Base-by-base conservation (phyloP, 345 rosid genomes). In the Eucalyptus sp. region DNA sequence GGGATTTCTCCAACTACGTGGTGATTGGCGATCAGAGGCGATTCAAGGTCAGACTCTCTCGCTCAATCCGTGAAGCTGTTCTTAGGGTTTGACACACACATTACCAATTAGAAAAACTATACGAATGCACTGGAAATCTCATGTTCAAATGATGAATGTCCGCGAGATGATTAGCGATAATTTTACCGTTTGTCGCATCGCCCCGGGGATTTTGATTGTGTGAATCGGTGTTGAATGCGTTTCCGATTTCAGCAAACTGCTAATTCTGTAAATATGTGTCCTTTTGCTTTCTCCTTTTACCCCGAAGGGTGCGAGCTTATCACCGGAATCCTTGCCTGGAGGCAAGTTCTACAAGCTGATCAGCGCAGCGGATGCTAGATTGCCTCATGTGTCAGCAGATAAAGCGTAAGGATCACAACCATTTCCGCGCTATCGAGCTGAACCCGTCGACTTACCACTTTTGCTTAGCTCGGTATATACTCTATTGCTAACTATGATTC, bases 251-350 rank as follows among this genome's bases (percentile, higher is more conserved):
- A 0, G 56, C 0, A 18, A 71, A 71, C 46, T 5, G 46, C 81
- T 71, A 33, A 71, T 18, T 17, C 46, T 71, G 46, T 71, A 33
- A 3, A 18, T 0, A 71, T 2, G 81, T 37, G 25, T 33, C 81
- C 81, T 37, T 71, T 71, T 33, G 8, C 25, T 71, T 52, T 52
- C 81, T 37, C 81, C 41, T 86, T 90, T 52, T 87, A 17, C 88
- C 81, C 50, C 66, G 33, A 64, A 97, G 99, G 99, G 99, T 86
- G 92, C 93, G 89, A 98, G 99, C 91, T 91, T 98, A 91, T 93
- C 99, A 27, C 50, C 83, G 41, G 87, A 87, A 27, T 87, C 93
- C 24, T 90, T 95, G 87, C 94, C 95, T 37, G 83, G 89, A 81
- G 87, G 90, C 33, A 95, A 91, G 88, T 94, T 91, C 79, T 96